Conservation (phyloP, 2,329 filamentous ascomycete species). For the Penicillium sp. region DNA sequence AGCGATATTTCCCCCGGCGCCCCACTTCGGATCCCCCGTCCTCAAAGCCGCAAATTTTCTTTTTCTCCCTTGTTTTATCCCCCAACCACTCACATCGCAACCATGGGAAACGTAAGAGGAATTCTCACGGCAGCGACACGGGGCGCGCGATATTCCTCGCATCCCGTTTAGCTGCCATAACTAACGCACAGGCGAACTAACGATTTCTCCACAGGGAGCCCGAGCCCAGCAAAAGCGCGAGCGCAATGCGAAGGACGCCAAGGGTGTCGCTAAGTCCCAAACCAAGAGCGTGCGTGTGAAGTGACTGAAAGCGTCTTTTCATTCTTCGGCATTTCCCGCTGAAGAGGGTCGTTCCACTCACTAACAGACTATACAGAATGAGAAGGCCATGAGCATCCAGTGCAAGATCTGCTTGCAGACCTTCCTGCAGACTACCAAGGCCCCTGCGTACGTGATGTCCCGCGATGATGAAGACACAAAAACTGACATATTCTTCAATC, state of each 20-base stretch:
- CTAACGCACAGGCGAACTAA: constrained; percentile 15
- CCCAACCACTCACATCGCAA: not conserved
- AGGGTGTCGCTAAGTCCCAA: constrained; percentile 63
- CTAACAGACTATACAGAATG: constrained; percentile 59
- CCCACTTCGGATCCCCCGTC: not conserved
- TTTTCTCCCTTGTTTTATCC: not conserved
- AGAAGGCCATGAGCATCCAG: constrained; percentile 74
- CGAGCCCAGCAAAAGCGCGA: constrained; percentile 74
- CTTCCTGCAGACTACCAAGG: constrained; percentile 77
- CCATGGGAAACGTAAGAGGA: constrained; percentile 33
- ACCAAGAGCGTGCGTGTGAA: constrained; percentile 64
- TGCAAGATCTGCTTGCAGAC: constrained; percentile 77
- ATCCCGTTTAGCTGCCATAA: not conserved
- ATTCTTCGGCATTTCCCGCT: no score
- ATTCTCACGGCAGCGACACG: not conserved
- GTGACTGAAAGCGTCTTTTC: no score
- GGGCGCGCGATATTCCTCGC: not conserved
- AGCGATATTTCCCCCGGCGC: not conserved
- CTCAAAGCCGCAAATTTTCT: constrained; percentile 3
- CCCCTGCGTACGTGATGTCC: constrained; percentile 54
- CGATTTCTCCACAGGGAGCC: constrained; percentile 51
- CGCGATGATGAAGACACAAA: not conserved
- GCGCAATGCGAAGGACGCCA: constrained; percentile 67
- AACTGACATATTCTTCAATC: constrained; percentile 1
- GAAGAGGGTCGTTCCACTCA: not conserved